A percentile compares a stretch with the other conserved stretches of the same genome.
Conservation (phyloP, 2,329 filamentous ascomycete genomes). For the Monascus ruber region DNA sequence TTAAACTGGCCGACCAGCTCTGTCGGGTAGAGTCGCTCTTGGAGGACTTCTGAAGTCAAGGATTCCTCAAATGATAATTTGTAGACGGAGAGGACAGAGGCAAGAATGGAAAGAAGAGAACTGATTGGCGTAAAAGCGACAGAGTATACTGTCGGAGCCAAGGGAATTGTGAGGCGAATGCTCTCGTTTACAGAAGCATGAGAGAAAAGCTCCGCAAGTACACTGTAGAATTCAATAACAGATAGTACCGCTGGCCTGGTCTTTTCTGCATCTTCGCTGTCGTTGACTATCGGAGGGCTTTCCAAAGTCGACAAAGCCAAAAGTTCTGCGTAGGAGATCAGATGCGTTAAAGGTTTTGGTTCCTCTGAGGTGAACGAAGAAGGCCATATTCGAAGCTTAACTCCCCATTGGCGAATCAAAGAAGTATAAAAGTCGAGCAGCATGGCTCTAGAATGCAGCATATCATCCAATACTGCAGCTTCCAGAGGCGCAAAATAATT, state of each 20-base stretch:
- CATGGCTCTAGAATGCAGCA: slow-evolving; percentile 41
- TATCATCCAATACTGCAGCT: slow-evolving; percentile 24
- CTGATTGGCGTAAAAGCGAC: slow-evolving; percentile 57
- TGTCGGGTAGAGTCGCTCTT: slow-evolving; percentile 40
- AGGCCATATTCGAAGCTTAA: slow-evolving; percentile 19
- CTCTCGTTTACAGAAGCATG: slow-evolving; percentile 40
- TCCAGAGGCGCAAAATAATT: slow-evolving; percentile 32
- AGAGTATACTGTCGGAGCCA: slow-evolving; percentile 56
- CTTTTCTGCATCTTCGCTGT: slow-evolving; percentile 1
- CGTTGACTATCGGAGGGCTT: slow-evolving; percentile 26
- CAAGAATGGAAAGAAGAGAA: slow-evolving; percentile 56
- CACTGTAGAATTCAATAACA: slow-evolving; percentile 58
- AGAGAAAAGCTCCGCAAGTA: slow-evolving; percentile 46
- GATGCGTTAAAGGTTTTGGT: slow-evolving; percentile 29
- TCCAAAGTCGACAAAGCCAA: slow-evolving; percentile 52
- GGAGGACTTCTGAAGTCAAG: slow-evolving; percentile 30
- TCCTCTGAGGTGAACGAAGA: slow-evolving; percentile 14
- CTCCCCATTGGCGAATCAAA: slow-evolving; percentile 48
- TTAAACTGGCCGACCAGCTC: slow-evolving; percentile 62
- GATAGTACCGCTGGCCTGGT: slow-evolving; percentile 36
- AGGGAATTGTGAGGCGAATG: slow-evolving; percentile 58
- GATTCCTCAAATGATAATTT: slow-evolving; percentile 63
- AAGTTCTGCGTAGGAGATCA: slow-evolving; percentile 39
- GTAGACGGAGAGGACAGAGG: slow-evolving; percentile 57
- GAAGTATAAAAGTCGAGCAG: slow-evolving; percentile 57